A percentile compares a stretch with the other conserved stretches of the same genome.
phyloP scores from a whole-genome alignment of 805 yeast species.

The Kurtzmaniella fragi region DNA sequence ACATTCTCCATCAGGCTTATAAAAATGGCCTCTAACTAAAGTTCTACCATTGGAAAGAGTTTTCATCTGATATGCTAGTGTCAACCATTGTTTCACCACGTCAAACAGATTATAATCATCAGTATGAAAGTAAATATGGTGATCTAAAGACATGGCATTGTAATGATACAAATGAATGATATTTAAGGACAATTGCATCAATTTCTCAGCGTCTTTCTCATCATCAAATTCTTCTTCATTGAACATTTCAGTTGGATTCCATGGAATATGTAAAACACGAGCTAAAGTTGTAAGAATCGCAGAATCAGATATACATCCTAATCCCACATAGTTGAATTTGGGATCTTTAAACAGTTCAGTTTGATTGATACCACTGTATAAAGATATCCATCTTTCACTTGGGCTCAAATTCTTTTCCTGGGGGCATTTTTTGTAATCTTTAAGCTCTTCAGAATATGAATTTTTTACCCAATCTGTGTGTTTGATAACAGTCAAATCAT shows the following conservation, averaged over 20 bases:
- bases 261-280: slow-evolving; percentile 34
- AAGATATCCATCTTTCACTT: slow-evolving; percentile 36
- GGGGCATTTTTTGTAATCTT: slow-evolving; percentile 26
- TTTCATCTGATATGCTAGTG: slow-evolving; percentile 31
- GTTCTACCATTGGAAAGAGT: slow-evolving; percentile 30
- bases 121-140: slow-evolving; percentile 38
- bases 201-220: slow-evolving; percentile 23
- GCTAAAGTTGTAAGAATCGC: slow-evolving; percentile 39
- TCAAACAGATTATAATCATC: slow-evolving; percentile 19
- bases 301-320: slow-evolving; percentile 34
- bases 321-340: slow-evolving; percentile 27
- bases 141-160: slow-evolving; percentile 42
- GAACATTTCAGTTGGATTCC: slow-evolving; percentile 35
- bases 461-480: slow-evolving; percentile 36
- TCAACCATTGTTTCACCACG: slow-evolving; percentile 31
- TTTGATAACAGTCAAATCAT: slow-evolving; percentile 16
- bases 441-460: slow-evolving; percentile 33
- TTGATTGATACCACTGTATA: slow-evolving; percentile 32
- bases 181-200: slow-evolving; percentile 23
- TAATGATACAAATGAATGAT: slow-evolving; percentile 36
- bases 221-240: slow-evolving; percentile 28
- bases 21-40: slow-evolving; percentile 33
- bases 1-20: slow-evolving; percentile 22
- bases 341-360: slow-evolving; percentile 19
- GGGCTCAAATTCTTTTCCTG: slow-evolving; percentile 26